Conservation (phyloP, 164 flowering plant genomes). For the Macadamia integrifolia region DNA sequence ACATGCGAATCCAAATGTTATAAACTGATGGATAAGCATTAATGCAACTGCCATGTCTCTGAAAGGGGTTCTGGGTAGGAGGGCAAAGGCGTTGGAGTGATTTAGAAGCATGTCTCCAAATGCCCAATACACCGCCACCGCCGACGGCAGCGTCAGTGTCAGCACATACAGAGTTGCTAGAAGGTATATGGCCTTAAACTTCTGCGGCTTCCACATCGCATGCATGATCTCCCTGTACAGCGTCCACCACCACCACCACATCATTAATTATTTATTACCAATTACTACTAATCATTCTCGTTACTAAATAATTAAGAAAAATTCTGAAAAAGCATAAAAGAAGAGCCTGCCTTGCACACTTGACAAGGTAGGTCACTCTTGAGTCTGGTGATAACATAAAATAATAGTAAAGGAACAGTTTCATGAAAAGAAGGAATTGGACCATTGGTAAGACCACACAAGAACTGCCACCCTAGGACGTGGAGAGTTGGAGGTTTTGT, state of each 20-base stretch:
- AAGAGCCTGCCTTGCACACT: too few species aligned
- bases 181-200: conserved; percentile 85
- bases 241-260: too few species aligned
- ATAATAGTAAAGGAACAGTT: too few species aligned
- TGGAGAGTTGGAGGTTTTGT: conserved; percentile 26
- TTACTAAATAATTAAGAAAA: not conserved
- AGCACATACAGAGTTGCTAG: conserved; percentile 79
- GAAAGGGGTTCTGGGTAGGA: conserved; percentile 67
- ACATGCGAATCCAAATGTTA: conserved; percentile 96
- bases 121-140: conserved; percentile 86
- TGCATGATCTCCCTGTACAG: conserved; percentile 89
- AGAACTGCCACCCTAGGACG: too few species aligned
- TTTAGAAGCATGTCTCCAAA: conserved; percentile 88
- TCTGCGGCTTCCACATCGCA: conserved; percentile 99
- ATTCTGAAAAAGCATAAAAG: conserved; percentile 4
- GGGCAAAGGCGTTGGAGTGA: conserved; percentile 92
- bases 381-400: too few species aligned
- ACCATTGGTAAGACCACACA: too few species aligned
- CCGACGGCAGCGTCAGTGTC: conserved; percentile 89
- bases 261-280: too few species aligned
- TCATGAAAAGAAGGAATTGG: too few species aligned
- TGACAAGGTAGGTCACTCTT: too few species aligned
- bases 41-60: conserved; percentile 80
- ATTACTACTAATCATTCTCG: too few species aligned
- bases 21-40: conserved; percentile 99